A percentile compares a stretch with the other conserved stretches of the same genome.
Conservation (phyloP, 2,329 filamentous ascomycete genomes). For the Alternaria sp. region DNA sequence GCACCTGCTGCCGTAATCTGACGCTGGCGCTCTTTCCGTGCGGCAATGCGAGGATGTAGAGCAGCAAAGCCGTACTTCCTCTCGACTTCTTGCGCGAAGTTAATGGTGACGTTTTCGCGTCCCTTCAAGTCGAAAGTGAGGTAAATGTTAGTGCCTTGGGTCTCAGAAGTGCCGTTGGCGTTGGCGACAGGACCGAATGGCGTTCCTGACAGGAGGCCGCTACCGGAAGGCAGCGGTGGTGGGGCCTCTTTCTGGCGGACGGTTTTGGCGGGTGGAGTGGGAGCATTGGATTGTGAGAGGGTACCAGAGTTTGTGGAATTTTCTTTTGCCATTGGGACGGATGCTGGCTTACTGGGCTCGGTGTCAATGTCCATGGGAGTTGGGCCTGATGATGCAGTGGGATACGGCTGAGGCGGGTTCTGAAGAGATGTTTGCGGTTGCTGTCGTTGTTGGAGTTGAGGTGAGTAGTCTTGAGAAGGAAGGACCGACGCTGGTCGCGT, state of each 20-base stretch:
- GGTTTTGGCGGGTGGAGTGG: slow-evolving; percentile 63
- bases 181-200: slow-evolving; percentile 63
- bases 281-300: slow-evolving; percentile 56
- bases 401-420: slow-evolving; percentile 3
- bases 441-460: slow-evolving; percentile 26
- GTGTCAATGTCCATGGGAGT: slow-evolving; percentile 48
- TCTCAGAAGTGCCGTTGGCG: slow-evolving; percentile 53
- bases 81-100: slow-evolving; percentile 92
- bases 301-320: slow-evolving; percentile 42
- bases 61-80: slow-evolving; percentile 95
- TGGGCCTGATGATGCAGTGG: slow-evolving; percentile 26
- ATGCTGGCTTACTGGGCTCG: slow-evolving; percentile 34
- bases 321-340: slow-evolving; percentile 43
- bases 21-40: slow-evolving; percentile 84
- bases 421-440: slow-evolving; percentile 16
- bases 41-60: slow-evolving; percentile 87
- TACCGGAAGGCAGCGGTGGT: slow-evolving; percentile 65
- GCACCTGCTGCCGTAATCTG: slow-evolving; percentile 89
- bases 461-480: slow-evolving; percentile 35
- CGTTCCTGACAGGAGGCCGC: slow-evolving; percentile 68
- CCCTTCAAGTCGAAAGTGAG: slow-evolving; percentile 82
- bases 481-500: slow-evolving; percentile 36
- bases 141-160: slow-evolving; percentile 73
- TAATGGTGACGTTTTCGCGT: slow-evolving; percentile 88
- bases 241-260: slow-evolving; percentile 62